Conservation (phyloP, 768 basidiomycete species). For the Termitomyces bulborhizus region DNA sequence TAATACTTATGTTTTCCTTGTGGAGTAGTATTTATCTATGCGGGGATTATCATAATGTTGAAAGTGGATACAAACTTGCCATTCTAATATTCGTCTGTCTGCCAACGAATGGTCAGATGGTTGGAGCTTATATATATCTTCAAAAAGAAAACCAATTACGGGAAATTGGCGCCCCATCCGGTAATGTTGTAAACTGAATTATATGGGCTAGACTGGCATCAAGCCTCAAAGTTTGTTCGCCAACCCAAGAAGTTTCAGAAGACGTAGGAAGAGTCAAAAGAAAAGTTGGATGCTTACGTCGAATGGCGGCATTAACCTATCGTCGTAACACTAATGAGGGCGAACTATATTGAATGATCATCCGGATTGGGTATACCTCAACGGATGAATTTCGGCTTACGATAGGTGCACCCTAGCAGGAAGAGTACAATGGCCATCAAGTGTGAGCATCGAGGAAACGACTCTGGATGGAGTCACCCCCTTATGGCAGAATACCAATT, state of each 20-base stretch:
- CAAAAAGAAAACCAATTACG: background rate
- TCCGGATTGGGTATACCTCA: background rate
- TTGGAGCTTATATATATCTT: background rate
- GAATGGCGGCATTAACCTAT: slow-evolving; percentile 1
- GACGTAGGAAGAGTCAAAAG: background rate
- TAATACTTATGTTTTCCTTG: background rate
- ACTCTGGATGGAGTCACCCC: background rate
- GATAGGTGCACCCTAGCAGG: background rate
- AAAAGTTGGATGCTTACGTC: background rate
- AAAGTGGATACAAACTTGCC: background rate
- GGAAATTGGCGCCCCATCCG: background rate
- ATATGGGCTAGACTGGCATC: background rate
- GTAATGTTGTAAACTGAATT: background rate
- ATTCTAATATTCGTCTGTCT: background rate
- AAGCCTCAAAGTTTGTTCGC: background rate
- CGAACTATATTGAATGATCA: background rate
- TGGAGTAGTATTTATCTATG: background rate
- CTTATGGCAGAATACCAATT: slow-evolving; percentile 6
- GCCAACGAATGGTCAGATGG: background rate
- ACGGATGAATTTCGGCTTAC: slow-evolving; percentile 1
- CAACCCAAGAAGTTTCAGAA: background rate
- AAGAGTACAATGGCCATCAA: slow-evolving; percentile 3
- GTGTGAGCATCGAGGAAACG: slow-evolving; percentile 7
- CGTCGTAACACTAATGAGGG: background rate
- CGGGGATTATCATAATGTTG: background rate